A percentile compares a stretch with the other conserved stretches of the same genome.
Evolutionary conservation across 2,329 filamentous ascomycete genomes (phyloP).

Genomic region (Clonostachys byssicola): DNA sequence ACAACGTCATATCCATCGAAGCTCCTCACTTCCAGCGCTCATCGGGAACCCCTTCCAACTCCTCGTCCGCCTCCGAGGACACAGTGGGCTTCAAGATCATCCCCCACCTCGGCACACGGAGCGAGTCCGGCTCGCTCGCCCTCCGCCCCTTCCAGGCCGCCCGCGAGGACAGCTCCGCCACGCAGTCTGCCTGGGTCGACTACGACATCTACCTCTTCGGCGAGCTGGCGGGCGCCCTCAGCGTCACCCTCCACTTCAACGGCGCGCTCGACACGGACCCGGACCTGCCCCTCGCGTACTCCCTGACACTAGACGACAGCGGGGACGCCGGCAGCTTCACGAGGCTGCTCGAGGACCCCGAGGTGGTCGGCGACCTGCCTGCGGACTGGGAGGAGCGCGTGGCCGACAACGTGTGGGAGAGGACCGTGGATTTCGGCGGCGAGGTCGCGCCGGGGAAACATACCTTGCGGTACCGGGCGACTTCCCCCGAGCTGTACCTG

Average conservation of each 20-base stretch:
- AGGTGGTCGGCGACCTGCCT: constrained; percentile 23
- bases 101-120: constrained; percentile 3
- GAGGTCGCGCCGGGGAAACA: constrained; percentile 11
- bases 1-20: constrained; percentile 10
- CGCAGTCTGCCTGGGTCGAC: constrained; percentile 9
- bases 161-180: background rate
- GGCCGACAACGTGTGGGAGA: constrained; percentile 40
- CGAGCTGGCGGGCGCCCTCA: constrained; percentile 11
- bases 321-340: background rate
- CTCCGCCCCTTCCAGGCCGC: constrained; percentile 4
- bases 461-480: constrained; percentile 16
- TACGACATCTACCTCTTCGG: constrained; percentile 19
- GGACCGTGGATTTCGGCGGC: constrained; percentile 14
- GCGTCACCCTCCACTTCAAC: background rate
- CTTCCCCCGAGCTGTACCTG: constrained; percentile 20
- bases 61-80: background rate
- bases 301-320: constrained; percentile 28
- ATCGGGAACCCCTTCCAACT: background rate
- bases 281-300: constrained; percentile 37
- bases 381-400: constrained; percentile 40
- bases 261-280: constrained; percentile 40
- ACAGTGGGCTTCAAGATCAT: constrained; percentile 7
- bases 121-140: constrained; percentile 6
- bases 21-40: constrained; percentile 8
- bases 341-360: background rate